phyloP scores from a whole-genome alignment of 2,329 filamentous ascomycete species.

The Colletotrichum higginsianum region DNA sequence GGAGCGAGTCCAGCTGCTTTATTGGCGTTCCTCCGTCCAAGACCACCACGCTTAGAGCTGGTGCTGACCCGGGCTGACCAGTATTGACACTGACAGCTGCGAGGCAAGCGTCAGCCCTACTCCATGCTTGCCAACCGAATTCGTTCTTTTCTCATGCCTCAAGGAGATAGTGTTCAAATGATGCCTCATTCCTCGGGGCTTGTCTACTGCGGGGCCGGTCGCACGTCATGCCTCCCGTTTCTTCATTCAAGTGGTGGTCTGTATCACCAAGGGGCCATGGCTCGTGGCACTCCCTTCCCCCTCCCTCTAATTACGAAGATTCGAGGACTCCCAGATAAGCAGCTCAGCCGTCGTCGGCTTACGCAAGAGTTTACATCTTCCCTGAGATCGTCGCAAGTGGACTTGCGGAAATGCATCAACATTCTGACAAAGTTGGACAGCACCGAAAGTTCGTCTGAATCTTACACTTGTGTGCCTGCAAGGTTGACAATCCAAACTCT shows the following conservation, averaged over 20 bases:
- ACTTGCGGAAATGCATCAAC: not conserved
- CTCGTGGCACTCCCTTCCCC: conserved; percentile 17
- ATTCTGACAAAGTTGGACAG: not conserved
- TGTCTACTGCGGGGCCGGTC: not conserved
- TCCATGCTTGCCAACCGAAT: not conserved
- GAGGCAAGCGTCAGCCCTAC: conserved; percentile 5
- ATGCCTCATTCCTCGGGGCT: not conserved
- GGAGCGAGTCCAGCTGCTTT: not conserved
- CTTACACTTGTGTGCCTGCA: conserved; percentile 8
- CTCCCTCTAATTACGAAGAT: conserved; percentile 5
- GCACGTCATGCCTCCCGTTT: not conserved
- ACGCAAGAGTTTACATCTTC: not conserved
- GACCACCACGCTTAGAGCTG: not conserved
- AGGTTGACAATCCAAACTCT: not conserved
- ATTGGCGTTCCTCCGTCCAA: not conserved
- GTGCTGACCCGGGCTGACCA: not conserved
- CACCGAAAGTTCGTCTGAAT: conserved; percentile 3
- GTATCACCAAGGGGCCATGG: conserved; percentile 14
- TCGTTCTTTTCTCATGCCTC: conserved; percentile 1
- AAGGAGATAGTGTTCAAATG: conserved; percentile 1
- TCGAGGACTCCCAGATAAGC: not conserved
- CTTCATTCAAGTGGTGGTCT: not conserved
- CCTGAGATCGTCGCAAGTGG: not conserved
- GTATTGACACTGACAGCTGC: not conserved
- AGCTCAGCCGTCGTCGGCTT: not conserved